Evolutionary conservation across 306 rosid genomes (phyloP).

Genomic region (Medicago truncatula): DNA sequence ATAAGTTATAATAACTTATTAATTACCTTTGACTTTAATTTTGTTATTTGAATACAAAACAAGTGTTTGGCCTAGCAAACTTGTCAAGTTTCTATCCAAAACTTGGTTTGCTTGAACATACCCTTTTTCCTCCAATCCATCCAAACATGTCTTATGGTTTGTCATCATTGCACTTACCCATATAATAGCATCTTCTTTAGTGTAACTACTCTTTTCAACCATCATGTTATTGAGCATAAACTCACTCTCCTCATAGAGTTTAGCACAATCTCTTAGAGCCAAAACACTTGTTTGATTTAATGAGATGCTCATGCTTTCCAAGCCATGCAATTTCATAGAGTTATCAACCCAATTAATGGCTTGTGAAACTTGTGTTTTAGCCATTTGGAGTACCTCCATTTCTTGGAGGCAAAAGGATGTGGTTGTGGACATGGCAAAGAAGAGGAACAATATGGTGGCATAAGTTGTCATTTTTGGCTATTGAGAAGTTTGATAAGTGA

Average conservation of each 20-base stretch:
- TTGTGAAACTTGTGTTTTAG: conserved; percentile 42
- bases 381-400: conserved; percentile 44
- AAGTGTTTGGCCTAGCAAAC: conserved; percentile 55
- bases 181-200: conserved; percentile 49
- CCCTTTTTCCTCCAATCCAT: conserved; percentile 57
- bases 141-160: conserved; percentile 63
- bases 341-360: conserved; percentile 50
- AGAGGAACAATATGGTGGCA: conserved; percentile 42
- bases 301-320: not conserved
- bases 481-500: conserved; percentile 18
- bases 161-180: conserved; percentile 66
- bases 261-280: conserved; percentile 61
- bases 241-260: conserved; percentile 69
- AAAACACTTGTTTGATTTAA: not conserved
- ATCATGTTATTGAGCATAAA: conserved; percentile 45
- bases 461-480: conserved; percentile 46
- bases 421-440: conserved; percentile 36
- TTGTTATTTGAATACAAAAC: conserved; percentile 40
- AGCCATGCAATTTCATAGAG: conserved; percentile 27
- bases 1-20: conserved; percentile 30
- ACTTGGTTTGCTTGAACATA: conserved; percentile 12
- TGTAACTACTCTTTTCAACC: conserved; percentile 23
- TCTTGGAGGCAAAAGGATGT: conserved; percentile 45
- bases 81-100: conserved; percentile 51
- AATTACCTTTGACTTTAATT: conserved; percentile 37